phyloP scores from a whole-genome alignment of 83 land plant species.

The Isoetes engelmannii region DNA sequence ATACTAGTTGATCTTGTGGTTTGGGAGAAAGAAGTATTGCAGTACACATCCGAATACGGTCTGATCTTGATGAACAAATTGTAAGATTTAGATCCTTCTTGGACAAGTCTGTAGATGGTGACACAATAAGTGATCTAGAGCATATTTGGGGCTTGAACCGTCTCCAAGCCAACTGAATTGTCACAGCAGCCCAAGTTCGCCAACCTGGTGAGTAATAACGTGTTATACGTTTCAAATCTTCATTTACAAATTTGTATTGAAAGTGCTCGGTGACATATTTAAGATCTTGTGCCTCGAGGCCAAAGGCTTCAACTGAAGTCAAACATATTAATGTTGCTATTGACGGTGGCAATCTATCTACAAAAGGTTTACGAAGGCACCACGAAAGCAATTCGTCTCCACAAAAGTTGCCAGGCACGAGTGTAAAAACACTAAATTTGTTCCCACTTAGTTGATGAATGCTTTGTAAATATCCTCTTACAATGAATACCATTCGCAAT shows the following conservation, averaged over 20 bases:
- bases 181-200: slow-evolving; percentile 95
- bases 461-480: slow-evolving; percentile 65
- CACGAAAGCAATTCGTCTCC: slow-evolving; percentile 94
- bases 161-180: slow-evolving; percentile 89
- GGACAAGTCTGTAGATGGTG: background rate
- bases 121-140: slow-evolving; percentile 14
- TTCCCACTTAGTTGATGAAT: slow-evolving; percentile 59
- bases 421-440: slow-evolving; percentile 47
- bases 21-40: slow-evolving; percentile 76
- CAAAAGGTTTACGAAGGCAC: slow-evolving; percentile 73
- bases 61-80: slow-evolving; percentile 21
- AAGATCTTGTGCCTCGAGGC: slow-evolving; percentile 61
- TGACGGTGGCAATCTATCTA: slow-evolving; percentile 71
- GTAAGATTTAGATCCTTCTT: background rate
- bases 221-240: slow-evolving; percentile 57
- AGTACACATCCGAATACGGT: slow-evolving; percentile 54
- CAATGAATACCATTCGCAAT: slow-evolving; percentile 69
- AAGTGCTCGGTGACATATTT: slow-evolving; percentile 80
- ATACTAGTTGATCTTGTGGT: slow-evolving; percentile 83
- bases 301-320: slow-evolving; percentile 69
- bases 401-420: slow-evolving; percentile 77
- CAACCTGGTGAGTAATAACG: slow-evolving; percentile 82
- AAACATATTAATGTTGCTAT: slow-evolving; percentile 64
- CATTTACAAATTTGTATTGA: slow-evolving; percentile 73
- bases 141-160: slow-evolving; percentile 39